These are phyloP conservation scores for Avena eriantha DNA, from an alignment of 176 grass and related monocot genomes.

Conservation along the genomic window DNA sequence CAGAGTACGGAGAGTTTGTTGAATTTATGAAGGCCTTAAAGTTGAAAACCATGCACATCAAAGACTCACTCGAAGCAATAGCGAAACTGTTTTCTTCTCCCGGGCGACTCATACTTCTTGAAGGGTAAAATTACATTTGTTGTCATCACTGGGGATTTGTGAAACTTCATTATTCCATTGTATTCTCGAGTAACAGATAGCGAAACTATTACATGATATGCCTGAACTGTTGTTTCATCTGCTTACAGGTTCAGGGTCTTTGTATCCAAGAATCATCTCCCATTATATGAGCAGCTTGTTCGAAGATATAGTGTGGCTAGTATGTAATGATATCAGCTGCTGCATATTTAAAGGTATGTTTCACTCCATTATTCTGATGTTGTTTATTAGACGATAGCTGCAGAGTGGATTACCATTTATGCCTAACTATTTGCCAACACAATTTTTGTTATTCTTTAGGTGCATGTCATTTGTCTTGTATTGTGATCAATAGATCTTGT, in stretches of 20 bases:
- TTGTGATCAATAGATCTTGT: slow-evolving; percentile 24
- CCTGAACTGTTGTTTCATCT: slow-evolving; percentile 39
- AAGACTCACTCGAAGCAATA: slow-evolving; percentile 74
- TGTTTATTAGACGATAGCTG: slow-evolving; percentile 24
- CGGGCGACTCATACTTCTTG: slow-evolving; percentile 68
- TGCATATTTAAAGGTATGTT: slow-evolving; percentile 38
- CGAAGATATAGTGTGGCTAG: slow-evolving; percentile 52
- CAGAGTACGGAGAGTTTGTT: slow-evolving; percentile 91
- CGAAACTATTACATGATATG: slow-evolving; percentile 42
- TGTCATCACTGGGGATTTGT: neutral
- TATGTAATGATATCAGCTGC: slow-evolving; percentile 39
- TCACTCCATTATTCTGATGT: slow-evolving; percentile 21
- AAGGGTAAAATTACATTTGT: slow-evolving; percentile 64
- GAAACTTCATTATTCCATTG: slow-evolving; percentile 20
- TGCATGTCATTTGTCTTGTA: slow-evolving; percentile 6
- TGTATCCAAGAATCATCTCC: slow-evolving; percentile 77
- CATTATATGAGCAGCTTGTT: slow-evolving; percentile 80
- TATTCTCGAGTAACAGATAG: slow-evolving; percentile 7
- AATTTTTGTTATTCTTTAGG: slow-evolving; percentile 16
- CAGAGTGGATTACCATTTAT: neutral
- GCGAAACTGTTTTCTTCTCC: slow-evolving; percentile 83
- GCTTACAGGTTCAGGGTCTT: slow-evolving; percentile 87
- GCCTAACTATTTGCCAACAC: slow-evolving; percentile 7
- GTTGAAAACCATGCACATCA: slow-evolving; percentile 69
- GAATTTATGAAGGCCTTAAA: slow-evolving; percentile 90